Percentiles rank a stretch among this genome's conserved stretches.
phyloP scores from a whole-genome alignment of 768 basidiomycete species.

The Galerina marginata region DNA sequence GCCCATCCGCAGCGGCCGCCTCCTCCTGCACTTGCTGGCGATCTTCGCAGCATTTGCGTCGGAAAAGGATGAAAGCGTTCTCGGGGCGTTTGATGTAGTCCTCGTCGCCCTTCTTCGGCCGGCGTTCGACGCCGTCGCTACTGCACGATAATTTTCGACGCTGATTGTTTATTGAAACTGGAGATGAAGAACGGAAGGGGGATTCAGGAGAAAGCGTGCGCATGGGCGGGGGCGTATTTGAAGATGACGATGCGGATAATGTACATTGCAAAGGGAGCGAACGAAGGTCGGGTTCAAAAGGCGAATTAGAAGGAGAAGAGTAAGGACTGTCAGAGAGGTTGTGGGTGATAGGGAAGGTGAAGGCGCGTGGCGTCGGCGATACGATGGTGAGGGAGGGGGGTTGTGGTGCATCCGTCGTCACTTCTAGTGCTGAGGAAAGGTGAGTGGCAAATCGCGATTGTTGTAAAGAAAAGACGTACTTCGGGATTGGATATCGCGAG shows the following conservation, averaged over 20 bases:
- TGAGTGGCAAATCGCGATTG: neutral
- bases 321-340: conserved; percentile 72
- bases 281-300: conserved; percentile 75
- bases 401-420: conserved; percentile 67
- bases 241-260: conserved; percentile 43
- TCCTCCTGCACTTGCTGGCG: conserved; percentile 62
- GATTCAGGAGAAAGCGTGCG: conserved; percentile 50
- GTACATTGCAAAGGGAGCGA: conserved; percentile 47
- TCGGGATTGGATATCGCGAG: conserved; percentile 71
- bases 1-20: conserved; percentile 36
- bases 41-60: conserved; percentile 78
- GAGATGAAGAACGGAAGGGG: conserved; percentile 42
- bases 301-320: conserved; percentile 69
- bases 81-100: conserved; percentile 86
- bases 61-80: conserved; percentile 87
- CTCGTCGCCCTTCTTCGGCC: conserved; percentile 76
- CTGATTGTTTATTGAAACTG: conserved; percentile 39
- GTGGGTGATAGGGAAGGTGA: conserved; percentile 68
- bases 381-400: conserved; percentile 64
- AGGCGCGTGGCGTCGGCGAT: conserved; percentile 74
- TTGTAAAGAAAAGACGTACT: conserved; percentile 36
- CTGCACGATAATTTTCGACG: conserved; percentile 58
- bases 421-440: conserved; percentile 65
- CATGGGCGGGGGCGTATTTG: conserved; percentile 41
- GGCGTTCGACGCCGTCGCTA: conserved; percentile 54